These are phyloP conservation scores for Calonectria hawksworthii DNA, from an alignment of 2,329 filamentous ascomycete species.

Conservation along the genomic window DNA sequence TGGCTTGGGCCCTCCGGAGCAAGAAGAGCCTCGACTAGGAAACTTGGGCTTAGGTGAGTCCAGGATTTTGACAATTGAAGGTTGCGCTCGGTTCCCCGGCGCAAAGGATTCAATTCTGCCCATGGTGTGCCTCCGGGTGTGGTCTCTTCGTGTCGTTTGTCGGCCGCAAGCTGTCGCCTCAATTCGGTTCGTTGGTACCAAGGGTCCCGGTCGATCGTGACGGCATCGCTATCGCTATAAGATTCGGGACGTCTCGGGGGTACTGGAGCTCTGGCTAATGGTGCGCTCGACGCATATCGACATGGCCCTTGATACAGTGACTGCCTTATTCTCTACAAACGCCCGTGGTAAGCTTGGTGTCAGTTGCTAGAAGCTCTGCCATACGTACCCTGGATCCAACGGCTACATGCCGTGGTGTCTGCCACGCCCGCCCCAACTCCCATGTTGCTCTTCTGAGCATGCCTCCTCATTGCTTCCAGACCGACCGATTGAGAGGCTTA, in stretches of 20 bases:
- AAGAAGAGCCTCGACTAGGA: slow-evolving; percentile 43
- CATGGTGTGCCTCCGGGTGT: not conserved
- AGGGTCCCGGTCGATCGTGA: not conserved
- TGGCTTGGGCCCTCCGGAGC: slow-evolving; percentile 16
- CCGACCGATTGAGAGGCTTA: slow-evolving; percentile 14
- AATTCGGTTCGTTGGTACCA: not conserved
- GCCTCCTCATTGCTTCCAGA: slow-evolving; percentile 51
- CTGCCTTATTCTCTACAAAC: slow-evolving; percentile 29
- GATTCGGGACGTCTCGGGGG: not conserved
- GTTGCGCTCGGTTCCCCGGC: slow-evolving; percentile 35
- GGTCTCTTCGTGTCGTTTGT: slow-evolving; percentile 23
- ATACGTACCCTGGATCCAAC: slow-evolving; percentile 40
- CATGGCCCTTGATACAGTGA: not conserved
- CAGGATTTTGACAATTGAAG: slow-evolving; percentile 40
- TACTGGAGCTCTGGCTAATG: not conserved
- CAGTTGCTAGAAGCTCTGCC: not conserved
- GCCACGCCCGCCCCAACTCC: slow-evolving; percentile 50
- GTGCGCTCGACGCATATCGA: not conserved
- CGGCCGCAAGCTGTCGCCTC: slow-evolving; percentile 25
- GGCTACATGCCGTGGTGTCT: slow-evolving; percentile 40
- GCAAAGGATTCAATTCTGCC: slow-evolving; percentile 12
- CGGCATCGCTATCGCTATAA: not conserved
- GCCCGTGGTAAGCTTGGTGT: slow-evolving; percentile 26
- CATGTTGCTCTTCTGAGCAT: slow-evolving; percentile 53
- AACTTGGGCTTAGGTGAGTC: slow-evolving; percentile 40